Conservation (phyloP, 306 rosid genomes). For the Comarum palustre region DNA sequence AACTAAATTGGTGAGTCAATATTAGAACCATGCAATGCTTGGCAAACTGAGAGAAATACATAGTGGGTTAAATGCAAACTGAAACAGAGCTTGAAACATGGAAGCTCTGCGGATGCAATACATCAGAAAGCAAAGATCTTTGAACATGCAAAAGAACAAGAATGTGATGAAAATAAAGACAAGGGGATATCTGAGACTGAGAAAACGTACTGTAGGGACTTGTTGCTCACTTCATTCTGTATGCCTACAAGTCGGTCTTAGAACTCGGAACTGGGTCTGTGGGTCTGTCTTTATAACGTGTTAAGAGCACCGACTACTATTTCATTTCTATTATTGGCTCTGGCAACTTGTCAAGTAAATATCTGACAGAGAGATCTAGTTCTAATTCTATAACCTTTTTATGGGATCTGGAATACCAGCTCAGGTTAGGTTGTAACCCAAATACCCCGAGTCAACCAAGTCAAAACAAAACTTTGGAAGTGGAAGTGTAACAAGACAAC, state of each 20-base stretch:
- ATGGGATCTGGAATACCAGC: not conserved
- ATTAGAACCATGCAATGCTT: not conserved
- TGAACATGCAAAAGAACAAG: not conserved
- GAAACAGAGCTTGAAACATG: not conserved
- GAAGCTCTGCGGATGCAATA: not conserved
- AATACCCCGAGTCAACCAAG: not conserved
- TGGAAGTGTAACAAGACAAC: too few relatives aligned
- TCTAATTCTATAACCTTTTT: not conserved
- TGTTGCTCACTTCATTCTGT: constrained; percentile 7
- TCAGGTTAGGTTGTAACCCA: not conserved
- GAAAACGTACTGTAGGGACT: not conserved
- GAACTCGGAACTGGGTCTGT: constrained; percentile 5
- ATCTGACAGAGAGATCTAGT: not conserved
- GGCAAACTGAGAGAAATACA: not conserved
- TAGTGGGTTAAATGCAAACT: not conserved
- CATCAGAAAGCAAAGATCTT: not conserved
- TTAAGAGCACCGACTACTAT: not conserved
- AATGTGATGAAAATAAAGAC: not conserved
- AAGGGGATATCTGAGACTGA: not conserved
- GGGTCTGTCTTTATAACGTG: not conserved
- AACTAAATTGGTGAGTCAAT: not conserved
- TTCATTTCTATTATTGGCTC: not conserved
- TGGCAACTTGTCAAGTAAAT: not conserved
- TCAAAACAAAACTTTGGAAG: too few relatives aligned
- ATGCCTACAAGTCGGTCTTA: not conserved